These are phyloP conservation scores for Eutrema heterophyllum DNA, from an alignment of 345 rosid species.

Conservation along the genomic window DNA sequence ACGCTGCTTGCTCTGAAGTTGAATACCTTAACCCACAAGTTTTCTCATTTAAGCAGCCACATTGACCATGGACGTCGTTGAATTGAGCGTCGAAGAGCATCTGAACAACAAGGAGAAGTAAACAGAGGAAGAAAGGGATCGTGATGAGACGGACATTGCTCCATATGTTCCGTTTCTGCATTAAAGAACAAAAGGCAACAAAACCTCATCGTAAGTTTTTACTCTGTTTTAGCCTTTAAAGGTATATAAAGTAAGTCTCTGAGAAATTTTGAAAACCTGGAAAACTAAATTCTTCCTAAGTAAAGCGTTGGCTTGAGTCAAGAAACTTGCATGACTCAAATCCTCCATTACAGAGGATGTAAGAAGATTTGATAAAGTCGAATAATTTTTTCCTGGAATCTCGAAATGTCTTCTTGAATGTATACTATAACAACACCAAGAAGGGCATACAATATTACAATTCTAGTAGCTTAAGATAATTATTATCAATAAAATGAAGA, in stretches of 20 bases:
- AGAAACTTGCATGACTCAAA: constrained; percentile 48
- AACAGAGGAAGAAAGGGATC: constrained; percentile 68
- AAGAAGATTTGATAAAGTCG: neutral
- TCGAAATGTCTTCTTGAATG: neutral
- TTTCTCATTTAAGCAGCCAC: constrained; percentile 59
- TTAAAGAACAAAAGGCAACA: neutral
- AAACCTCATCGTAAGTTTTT: neutral
- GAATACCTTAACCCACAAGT: constrained; percentile 67
- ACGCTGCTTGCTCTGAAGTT: constrained; percentile 38
- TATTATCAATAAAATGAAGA: neutral
- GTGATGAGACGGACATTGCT: constrained; percentile 67
- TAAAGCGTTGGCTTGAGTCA: constrained; percentile 78
- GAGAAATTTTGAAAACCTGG: constrained; percentile 48
- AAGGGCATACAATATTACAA: neutral
- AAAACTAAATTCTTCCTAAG: constrained; percentile 78
- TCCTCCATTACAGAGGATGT: constrained; percentile 38
- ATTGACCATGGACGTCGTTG: constrained; percentile 32
- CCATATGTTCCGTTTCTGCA: constrained; percentile 69
- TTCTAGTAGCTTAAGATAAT: neutral
- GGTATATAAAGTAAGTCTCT: neutral
- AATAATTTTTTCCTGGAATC: neutral
- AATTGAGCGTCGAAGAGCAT: constrained; percentile 38
- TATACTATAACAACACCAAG: neutral
- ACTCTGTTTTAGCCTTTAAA: constrained; percentile 5
- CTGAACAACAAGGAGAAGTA: constrained; percentile 56